Percentiles rank a stretch among this genome's conserved stretches.
Evolutionary conservation across 306 rosid genomes (phyloP).

Genomic region (Geum urbanum): DNA sequence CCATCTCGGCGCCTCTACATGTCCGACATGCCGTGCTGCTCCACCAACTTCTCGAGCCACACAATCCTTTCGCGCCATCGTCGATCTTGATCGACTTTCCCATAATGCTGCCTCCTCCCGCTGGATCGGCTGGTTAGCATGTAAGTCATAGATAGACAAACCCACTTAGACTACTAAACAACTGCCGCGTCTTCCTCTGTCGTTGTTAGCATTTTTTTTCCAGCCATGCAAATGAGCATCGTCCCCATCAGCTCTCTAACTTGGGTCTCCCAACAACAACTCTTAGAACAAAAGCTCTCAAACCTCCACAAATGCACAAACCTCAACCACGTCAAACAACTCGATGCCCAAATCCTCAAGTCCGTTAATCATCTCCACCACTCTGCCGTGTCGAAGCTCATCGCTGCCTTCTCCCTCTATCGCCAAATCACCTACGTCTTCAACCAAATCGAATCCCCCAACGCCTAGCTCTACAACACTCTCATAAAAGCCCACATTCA

Average conservation of each 20-base stretch:
- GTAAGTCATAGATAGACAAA: too few relatives aligned
- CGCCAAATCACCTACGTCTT: slow-evolving; percentile 52
- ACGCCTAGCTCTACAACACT: slow-evolving; percentile 53
- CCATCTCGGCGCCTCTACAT: too few relatives aligned
- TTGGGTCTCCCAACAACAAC: slow-evolving; percentile 61
- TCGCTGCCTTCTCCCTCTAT: slow-evolving; percentile 62
- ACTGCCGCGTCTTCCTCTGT: neutral
- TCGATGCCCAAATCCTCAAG: slow-evolving; percentile 72
- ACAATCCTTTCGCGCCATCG: too few relatives aligned
- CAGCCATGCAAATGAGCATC: slow-evolving; percentile 47
- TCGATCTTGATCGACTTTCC: too few relatives aligned
- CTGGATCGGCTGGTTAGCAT: too few relatives aligned
- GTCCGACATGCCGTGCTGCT: too few relatives aligned
- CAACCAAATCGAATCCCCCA: slow-evolving; percentile 57
- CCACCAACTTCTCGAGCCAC: too few relatives aligned
- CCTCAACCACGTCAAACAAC: slow-evolving; percentile 52
- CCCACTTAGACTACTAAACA: neutral
- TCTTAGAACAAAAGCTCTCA: slow-evolving; percentile 63
- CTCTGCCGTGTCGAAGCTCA: slow-evolving; percentile 53
- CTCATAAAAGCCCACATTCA: slow-evolving; percentile 67
- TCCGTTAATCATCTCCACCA: slow-evolving; percentile 52
- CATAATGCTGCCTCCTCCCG: too few relatives aligned
- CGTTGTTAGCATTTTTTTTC: too few relatives aligned
- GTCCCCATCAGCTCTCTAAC: slow-evolving; percentile 45
- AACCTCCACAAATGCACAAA: slow-evolving; percentile 61